phyloP scores from a whole-genome alignment of 2,329 filamentous ascomycete genomes.

The Teratosphaeria nubilosa region DNA sequence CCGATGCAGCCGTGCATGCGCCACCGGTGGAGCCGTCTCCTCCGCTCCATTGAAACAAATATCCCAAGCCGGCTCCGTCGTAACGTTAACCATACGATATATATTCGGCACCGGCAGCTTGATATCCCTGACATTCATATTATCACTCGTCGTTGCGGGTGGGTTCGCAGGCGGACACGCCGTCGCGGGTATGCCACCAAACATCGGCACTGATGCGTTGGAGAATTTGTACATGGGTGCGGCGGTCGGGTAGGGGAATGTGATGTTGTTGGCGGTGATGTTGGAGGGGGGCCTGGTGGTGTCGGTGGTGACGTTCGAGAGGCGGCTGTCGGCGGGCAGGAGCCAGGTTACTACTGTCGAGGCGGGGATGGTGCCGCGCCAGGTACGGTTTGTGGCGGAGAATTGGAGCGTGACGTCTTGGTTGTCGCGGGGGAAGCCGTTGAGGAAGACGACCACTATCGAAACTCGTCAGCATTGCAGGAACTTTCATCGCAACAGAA shows the following conservation, averaged over 20 bases:
- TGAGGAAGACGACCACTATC: neutral
- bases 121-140: neutral
- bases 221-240: neutral
- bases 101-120: neutral
- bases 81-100: neutral
- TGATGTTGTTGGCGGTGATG: neutral
- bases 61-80: neutral
- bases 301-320: neutral
- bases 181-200: neutral
- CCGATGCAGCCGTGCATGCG: neutral
- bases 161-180: neutral
- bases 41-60: neutral
- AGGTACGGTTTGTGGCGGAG: neutral
- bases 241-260: neutral
- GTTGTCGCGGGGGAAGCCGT: neutral
- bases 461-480: too few species aligned
- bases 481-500: too few species aligned
- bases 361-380: neutral
- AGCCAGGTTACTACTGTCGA: constrained; percentile 8
- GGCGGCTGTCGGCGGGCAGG: constrained; percentile 7
- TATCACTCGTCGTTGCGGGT: neutral
- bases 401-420: neutral
- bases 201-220: neutral
- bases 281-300: constrained; percentile 3
- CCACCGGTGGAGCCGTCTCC: neutral